Evolutionary conservation across 345 rosid genomes (phyloP).

Genomic region (Hypericum androsaemum): DNA sequence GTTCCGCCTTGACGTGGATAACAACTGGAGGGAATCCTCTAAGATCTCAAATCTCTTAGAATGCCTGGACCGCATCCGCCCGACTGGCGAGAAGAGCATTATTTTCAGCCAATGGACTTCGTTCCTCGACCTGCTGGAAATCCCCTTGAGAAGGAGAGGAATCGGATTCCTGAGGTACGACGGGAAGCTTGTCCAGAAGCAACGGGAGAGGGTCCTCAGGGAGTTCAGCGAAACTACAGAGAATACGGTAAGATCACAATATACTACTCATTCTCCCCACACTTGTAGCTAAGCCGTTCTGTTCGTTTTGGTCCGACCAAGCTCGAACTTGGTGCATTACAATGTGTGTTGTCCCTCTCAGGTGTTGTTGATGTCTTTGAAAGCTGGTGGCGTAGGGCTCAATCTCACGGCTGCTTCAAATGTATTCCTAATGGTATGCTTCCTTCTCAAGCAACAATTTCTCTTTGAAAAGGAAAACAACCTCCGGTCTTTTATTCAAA

Average conservation of each 20-base stretch:
- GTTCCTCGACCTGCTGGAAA: slow-evolving; percentile 51
- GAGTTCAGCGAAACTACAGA: slow-evolving; percentile 51
- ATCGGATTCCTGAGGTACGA: slow-evolving; percentile 47
- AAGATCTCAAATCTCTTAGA: slow-evolving; percentile 43
- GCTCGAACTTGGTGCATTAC: no score
- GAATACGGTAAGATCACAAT: slow-evolving; percentile 33
- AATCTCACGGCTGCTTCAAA: slow-evolving; percentile 63
- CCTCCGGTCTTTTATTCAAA: not conserved
- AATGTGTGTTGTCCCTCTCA: slow-evolving; percentile 10
- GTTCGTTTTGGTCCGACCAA: no score
- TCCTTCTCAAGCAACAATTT: not conserved
- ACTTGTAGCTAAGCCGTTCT: no score
- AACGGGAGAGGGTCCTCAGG: slow-evolving; percentile 45
- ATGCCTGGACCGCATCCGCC: slow-evolving; percentile 33
- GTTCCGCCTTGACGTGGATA: slow-evolving; percentile 43
- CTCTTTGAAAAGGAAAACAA: not conserved
- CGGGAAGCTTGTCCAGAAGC: slow-evolving; percentile 44
- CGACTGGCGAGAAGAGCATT: slow-evolving; percentile 45
- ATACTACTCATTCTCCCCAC: no score
- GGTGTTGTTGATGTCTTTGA: slow-evolving; percentile 54
- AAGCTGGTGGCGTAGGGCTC: slow-evolving; percentile 65
- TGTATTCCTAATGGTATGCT: slow-evolving; percentile 47
- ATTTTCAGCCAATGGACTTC: slow-evolving; percentile 74
- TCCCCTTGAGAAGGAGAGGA: slow-evolving; percentile 38
- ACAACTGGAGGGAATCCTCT: slow-evolving; percentile 62